A percentile compares a stretch with the other conserved stretches of the same genome.
Conservation (phyloP, 192 early-diverging fungal species). For the Entophlyctis luteolus region DNA sequence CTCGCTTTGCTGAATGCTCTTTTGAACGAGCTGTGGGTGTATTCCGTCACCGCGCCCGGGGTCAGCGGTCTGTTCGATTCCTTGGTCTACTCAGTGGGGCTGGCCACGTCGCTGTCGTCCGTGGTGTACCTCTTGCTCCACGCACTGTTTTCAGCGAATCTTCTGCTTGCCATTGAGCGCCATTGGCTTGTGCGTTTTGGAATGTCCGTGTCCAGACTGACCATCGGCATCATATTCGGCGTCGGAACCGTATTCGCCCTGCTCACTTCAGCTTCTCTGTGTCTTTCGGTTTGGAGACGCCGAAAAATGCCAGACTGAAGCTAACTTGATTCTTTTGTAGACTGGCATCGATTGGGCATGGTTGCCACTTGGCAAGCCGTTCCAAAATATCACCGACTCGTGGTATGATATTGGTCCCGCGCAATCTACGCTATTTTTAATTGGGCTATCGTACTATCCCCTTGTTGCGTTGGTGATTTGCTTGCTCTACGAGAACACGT, state of each 20-base stretch:
- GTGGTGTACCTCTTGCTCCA: not conserved
- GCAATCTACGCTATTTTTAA: slow-evolving; percentile 1
- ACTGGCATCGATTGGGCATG: too few relatives aligned
- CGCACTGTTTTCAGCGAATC: slow-evolving; percentile 1
- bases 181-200: slow-evolving; percentile 10
- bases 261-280: too few relatives aligned
- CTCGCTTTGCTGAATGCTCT: not conserved
- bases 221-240: not conserved
- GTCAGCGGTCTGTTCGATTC: too few relatives aligned
- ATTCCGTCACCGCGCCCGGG: not conserved
- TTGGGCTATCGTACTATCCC: not conserved
- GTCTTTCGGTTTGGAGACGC: too few relatives aligned
- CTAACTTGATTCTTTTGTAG: too few relatives aligned
- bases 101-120: not conserved
- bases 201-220: too few relatives aligned
- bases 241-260: too few relatives aligned
- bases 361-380: slow-evolving; percentile 6
- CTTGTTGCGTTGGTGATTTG: not conserved
- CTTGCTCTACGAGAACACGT: slow-evolving; percentile 19
- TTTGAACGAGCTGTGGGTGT: slow-evolving; percentile 7
- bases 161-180: slow-evolving; percentile 13
- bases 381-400: too few relatives aligned
- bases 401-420: not conserved
- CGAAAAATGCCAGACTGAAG: too few relatives aligned
- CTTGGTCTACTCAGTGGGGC: not conserved